Conservation (phyloP, 225 moss, liverwort and hornwort species). For the Polytrichum formosum region DNA sequence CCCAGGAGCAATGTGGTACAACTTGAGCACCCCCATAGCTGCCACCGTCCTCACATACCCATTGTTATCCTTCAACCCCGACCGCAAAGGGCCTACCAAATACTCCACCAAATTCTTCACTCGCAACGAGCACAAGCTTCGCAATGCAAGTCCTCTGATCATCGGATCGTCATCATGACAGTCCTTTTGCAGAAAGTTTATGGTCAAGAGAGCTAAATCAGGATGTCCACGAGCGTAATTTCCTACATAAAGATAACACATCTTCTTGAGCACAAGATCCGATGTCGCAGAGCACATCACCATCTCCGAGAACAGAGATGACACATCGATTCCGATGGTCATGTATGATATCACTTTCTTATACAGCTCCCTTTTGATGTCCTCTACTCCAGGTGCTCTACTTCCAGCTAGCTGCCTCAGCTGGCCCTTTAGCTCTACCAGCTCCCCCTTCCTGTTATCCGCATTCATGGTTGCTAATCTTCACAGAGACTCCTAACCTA, state of each 20-base stretch:
- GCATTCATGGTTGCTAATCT: conserved; percentile 59
- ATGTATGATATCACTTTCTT: conserved; percentile 96
- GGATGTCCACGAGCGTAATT: conserved; percentile 96
- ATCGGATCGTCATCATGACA: conserved; percentile 97
- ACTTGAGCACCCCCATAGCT: conserved; percentile 91
- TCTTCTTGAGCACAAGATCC: conserved; percentile 91
- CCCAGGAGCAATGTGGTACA: conserved; percentile 85
- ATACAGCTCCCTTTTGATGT: conserved; percentile 89
- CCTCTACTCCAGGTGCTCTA: conserved; percentile 85
- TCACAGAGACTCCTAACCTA: background rate
- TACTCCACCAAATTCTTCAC: conserved; percentile 94
- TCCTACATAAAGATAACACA: conserved; percentile 98
- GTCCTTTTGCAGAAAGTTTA: conserved; percentile 98
- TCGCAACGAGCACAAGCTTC: conserved; percentile 87
- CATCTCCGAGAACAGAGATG: conserved; percentile 94
- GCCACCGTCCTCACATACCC: conserved; percentile 95
- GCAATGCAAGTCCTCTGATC: conserved; percentile 90
- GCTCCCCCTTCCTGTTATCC: conserved; percentile 93
- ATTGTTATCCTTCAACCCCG: conserved; percentile 85
- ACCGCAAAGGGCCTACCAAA: conserved; percentile 73
- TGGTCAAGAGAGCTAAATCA: conserved; percentile 96
- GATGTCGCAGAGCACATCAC: conserved; percentile 99
- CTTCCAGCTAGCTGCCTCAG: conserved; percentile 94
- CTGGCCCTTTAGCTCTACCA: conserved; percentile 85
- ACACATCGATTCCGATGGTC: conserved; percentile 97